These are phyloP conservation scores for Chamaecrista fasciculata DNA, from an alignment of 306 rosid genomes.

Conservation along the genomic window DNA sequence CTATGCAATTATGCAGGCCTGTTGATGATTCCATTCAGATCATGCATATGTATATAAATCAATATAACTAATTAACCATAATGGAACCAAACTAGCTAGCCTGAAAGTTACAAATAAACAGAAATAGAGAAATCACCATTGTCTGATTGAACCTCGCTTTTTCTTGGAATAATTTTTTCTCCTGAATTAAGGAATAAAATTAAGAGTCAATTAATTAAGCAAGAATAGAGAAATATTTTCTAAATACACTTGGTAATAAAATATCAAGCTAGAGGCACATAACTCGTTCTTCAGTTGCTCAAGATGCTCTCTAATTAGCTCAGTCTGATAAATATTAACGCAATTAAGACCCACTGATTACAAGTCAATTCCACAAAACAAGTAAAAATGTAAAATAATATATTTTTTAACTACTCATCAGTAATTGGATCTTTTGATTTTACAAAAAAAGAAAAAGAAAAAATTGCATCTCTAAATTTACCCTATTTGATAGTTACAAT, in stretches of 20 bases:
- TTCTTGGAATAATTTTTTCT: constrained; percentile 36
- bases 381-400: neutral
- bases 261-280: neutral
- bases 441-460: no score
- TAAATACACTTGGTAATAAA: neutral
- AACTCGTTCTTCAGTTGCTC: constrained; percentile 43
- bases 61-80: neutral
- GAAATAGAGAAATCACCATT: constrained; percentile 31
- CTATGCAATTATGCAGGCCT: no score
- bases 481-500: no score
- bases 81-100: neutral
- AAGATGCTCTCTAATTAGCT: constrained; percentile 34
- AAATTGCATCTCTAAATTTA: no score
- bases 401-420: neutral
- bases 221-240: neutral
- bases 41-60: no score
- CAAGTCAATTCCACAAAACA: neutral
- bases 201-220: neutral
- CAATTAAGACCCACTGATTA: neutral
- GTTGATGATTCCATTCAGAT: no score
- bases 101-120: no score
- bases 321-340: constrained; percentile 33
- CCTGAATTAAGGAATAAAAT: constrained; percentile 35
- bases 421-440: neutral
- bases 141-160: constrained; percentile 26